These are phyloP conservation scores for Fusarium haematococcum DNA, from an alignment of 2,329 filamentous ascomycete genomes.

Conservation along the genomic window DNA sequence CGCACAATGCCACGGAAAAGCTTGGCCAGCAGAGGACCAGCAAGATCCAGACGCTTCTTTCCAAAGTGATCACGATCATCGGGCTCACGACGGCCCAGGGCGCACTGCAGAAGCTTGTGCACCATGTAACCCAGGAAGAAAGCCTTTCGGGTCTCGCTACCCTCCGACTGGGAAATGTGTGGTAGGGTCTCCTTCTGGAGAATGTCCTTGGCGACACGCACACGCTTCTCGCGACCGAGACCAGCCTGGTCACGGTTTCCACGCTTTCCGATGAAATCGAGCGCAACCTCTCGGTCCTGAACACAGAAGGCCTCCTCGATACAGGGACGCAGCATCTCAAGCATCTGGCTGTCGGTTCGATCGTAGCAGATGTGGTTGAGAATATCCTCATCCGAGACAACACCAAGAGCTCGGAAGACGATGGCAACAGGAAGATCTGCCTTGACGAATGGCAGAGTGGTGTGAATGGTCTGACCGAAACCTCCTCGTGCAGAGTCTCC, in stretches of 20 bases:
- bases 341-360: conserved; percentile 93
- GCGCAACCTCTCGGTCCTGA: conserved; percentile 91
- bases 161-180: conserved; percentile 95
- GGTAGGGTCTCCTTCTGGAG: conserved; percentile 97
- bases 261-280: conserved; percentile 96
- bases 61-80: conserved; percentile 99
- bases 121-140: conserved; percentile 99
- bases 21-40: conserved; percentile 93
- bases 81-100: conserved; percentile 90
- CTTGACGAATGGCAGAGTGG: conserved; percentile 93
- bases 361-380: conserved; percentile 98
- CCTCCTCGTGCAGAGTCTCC: conserved; percentile 81
- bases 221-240: conserved; percentile 85
- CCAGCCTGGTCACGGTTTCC: conserved; percentile 72
- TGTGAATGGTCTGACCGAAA: conserved; percentile 89
- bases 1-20: conserved; percentile 93
- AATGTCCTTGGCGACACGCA: conserved; percentile 92
- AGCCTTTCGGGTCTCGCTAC: conserved; percentile 94
- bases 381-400: conserved; percentile 98
- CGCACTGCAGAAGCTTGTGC: conserved; percentile 92
- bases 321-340: conserved; percentile 97
- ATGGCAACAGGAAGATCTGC: conserved; percentile 92
- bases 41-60: conserved; percentile 97
- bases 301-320: conserved; percentile 97
- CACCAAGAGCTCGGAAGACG: conserved; percentile 93